Percentiles rank a stretch among this genome's conserved stretches.
Conservation (phyloP, 2,329 filamentous ascomycete genomes). For the Mycosphaerella arachidis region DNA sequence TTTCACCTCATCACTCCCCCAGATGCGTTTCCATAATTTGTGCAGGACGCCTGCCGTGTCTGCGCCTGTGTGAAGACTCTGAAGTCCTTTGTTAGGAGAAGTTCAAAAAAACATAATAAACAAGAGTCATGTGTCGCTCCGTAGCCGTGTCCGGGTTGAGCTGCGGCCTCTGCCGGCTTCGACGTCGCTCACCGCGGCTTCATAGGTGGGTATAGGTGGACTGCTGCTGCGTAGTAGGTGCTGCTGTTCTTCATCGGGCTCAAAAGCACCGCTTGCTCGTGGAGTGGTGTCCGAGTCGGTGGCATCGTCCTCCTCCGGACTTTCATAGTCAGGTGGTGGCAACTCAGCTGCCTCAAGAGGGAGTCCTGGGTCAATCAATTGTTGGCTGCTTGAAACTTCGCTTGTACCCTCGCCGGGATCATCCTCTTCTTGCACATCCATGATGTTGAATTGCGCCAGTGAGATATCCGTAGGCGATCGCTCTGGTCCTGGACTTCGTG, state of each 20-base stretch:
- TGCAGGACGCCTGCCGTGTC: background rate
- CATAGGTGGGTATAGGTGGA: conserved; percentile 79
- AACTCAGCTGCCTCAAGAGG: conserved; percentile 32
- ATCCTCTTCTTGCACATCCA: conserved; percentile 50
- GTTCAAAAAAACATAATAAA: background rate
- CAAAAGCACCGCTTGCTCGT: conserved; percentile 20
- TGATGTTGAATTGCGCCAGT: conserved; percentile 74
- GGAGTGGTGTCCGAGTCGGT: conserved; percentile 25
- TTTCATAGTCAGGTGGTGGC: conserved; percentile 48
- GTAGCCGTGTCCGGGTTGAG: conserved; percentile 19
- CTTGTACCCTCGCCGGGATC: conserved; percentile 25
- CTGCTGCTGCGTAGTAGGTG: conserved; percentile 10
- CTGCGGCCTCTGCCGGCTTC: conserved; percentile 27
- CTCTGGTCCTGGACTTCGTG: conserved; percentile 78
- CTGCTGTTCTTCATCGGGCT: conserved; percentile 11
- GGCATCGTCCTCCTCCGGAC: conserved; percentile 33
- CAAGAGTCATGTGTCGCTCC: conserved; percentile 15
- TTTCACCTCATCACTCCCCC: background rate
- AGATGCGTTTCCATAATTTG: background rate
- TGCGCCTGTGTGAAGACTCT: background rate
- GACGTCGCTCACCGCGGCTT: conserved; percentile 57
- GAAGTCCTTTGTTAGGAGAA: background rate
- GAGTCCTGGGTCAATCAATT: conserved; percentile 24
- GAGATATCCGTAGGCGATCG: conserved; percentile 95
- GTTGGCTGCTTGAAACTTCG: conserved; percentile 19